These are phyloP conservation scores for Boletus smithii DNA, from an alignment of 1,284 basidiomycete species.

Conservation along the genomic window DNA sequence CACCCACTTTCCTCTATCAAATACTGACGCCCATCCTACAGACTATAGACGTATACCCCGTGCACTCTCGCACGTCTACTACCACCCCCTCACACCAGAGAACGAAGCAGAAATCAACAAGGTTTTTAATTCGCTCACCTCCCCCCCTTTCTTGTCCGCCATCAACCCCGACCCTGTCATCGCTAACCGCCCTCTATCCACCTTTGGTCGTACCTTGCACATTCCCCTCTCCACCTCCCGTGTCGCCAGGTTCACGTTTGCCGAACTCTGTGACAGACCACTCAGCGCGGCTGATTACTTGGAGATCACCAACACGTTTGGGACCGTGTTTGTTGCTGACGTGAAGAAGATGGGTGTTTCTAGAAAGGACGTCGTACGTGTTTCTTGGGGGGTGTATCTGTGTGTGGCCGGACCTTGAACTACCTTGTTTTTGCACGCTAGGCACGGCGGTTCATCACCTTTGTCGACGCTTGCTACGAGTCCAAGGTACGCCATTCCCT, in stretches of 20 bases:
- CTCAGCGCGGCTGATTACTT: slow-evolving; percentile 95
- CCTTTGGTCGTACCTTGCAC: slow-evolving; percentile 85
- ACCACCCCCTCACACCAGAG: slow-evolving; percentile 68
- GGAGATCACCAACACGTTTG: slow-evolving; percentile 86
- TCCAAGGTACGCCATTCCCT: slow-evolving; percentile 55
- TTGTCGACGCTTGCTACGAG: slow-evolving; percentile 95
- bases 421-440: slow-evolving; percentile 33
- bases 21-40: slow-evolving; percentile 34
- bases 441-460: slow-evolving; percentile 95
- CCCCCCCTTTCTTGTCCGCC: slow-evolving; percentile 35
- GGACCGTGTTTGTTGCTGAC: slow-evolving; percentile 84
- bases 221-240: slow-evolving; percentile 78
- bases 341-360: slow-evolving; percentile 87
- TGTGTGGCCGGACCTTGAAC: not conserved
- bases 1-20: not conserved
- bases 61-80: slow-evolving; percentile 90
- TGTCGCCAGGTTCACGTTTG: slow-evolving; percentile 86
- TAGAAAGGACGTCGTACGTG: slow-evolving; percentile 78
- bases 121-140: slow-evolving; percentile 73
- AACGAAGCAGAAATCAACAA: slow-evolving; percentile 75
- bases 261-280: slow-evolving; percentile 86
- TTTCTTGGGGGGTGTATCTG: not conserved
- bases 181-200: slow-evolving; percentile 62
- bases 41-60: slow-evolving; percentile 92
- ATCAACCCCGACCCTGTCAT: slow-evolving; percentile 50